phyloP scores from a whole-genome alignment of 345 rosid genomes.

The Arabis hirsuta region DNA sequence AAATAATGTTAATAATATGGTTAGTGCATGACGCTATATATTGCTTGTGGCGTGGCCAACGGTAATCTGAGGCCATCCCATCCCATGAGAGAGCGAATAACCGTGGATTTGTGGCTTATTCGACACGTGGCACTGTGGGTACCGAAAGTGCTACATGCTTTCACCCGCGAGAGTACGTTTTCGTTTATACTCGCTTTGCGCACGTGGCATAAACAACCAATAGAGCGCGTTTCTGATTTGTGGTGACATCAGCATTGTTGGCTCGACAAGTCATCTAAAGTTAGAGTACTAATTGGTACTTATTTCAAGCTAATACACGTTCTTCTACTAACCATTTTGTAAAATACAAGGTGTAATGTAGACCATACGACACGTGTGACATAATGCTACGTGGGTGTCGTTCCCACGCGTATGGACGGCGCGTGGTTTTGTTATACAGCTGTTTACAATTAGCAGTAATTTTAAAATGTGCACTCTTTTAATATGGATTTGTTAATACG shows the following conservation, averaged over 20 bases:
- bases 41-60: slow-evolving; percentile 30
- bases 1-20: neutral
- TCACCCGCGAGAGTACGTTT: neutral
- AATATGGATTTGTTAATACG: neutral
- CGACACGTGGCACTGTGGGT: slow-evolving; percentile 1
- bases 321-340: no score
- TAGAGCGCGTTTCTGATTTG: neutral
- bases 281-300: neutral
- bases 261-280: neutral
- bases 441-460: neutral
- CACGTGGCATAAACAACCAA: neutral
- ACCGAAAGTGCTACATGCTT: neutral
- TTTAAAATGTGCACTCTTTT: slow-evolving; percentile 5
- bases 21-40: slow-evolving; percentile 13
- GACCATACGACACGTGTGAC: slow-evolving; percentile 10
- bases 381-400: neutral
- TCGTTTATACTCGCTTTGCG: neutral
- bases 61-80: slow-evolving; percentile 5
- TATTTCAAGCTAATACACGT: no score
- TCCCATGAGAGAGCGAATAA: slow-evolving; percentile 3
- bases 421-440: slow-evolving; percentile 25
- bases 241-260: slow-evolving; percentile 4
- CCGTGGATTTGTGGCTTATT: slow-evolving; percentile 1
- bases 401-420: slow-evolving; percentile 24
- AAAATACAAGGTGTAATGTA: no score